Base-by-base conservation (phyloP, 495 filamentous ascomycete species). In the Geoglossum glabrum region DNA sequence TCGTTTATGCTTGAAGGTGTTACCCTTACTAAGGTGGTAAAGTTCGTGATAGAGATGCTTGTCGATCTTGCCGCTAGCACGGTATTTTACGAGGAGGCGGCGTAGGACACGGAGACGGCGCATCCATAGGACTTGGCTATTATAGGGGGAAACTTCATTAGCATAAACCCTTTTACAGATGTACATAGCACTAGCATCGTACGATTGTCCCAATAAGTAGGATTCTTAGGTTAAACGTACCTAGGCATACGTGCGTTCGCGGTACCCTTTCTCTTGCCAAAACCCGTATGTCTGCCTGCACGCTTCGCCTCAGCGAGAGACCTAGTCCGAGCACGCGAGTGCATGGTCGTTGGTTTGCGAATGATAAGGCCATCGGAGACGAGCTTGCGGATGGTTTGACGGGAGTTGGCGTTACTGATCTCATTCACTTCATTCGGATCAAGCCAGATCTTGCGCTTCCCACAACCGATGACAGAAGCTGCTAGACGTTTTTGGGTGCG, bases 1-100 rank as follows among this genome's bases (percentile, higher is more conserved):
- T 70, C 92, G 85, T 87, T 95, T 99, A 84, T 99, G 92, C 88
- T 99, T 99, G 85, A 99, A 99, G 72, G 92, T 90, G 83, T 99
- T 99, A 94, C 92, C 92, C 89, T 99, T 99, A 83, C 84, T 86
- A 67, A 94, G 76, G 74, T 95, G 90, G 80, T 99, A 99, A 63
- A 99, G 88, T 78, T 95, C 87, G 80, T 99, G 92, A 82, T 99
- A 99, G 56, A 99, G 89, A 79, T 99, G 93, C 82, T 99, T 99
- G 79, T 99, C 92, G 74, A 99, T 99, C 85, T 99, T 99, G 74
- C 92, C 92, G 69, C 83, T 82, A 71, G 89, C 90, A 76, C 92
- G 92, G 80, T 99, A 99, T 78, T 96, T 95, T 79, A 95, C 90
- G 64, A 99, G 81, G 50, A 99, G 85, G 73, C 92, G 90, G 68